These are phyloP conservation scores for Diphasiastrum complanatum DNA, from an alignment of 83 land plant genomes.

Conservation along the genomic window DNA sequence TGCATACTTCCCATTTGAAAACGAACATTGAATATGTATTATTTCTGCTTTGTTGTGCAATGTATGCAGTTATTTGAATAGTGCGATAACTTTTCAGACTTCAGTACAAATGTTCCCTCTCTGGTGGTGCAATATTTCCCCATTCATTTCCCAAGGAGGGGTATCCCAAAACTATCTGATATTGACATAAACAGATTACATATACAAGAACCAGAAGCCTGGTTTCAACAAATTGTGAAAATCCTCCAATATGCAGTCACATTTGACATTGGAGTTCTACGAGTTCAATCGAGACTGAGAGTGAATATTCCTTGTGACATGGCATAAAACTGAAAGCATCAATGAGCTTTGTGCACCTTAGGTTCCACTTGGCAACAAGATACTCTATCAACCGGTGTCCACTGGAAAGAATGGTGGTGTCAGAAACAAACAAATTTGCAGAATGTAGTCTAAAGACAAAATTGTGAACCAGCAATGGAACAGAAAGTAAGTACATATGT, in stretches of 20 bases:
- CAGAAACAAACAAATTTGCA: background rate
- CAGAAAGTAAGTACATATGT: too few relatives aligned
- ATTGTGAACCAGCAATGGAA: background rate
- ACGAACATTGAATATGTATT: too few relatives aligned
- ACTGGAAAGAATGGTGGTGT: constrained; percentile 35
- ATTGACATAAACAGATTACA: too few relatives aligned
- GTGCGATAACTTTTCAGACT: too few relatives aligned
- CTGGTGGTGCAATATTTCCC: too few relatives aligned
- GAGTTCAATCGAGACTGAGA: constrained; percentile 51
- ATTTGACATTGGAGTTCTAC: constrained; percentile 36
- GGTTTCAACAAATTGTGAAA: background rate
- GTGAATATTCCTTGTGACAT: constrained; percentile 32
- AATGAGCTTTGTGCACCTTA: constrained; percentile 58
- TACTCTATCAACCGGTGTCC: constrained; percentile 83
- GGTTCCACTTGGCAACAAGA: constrained; percentile 82
- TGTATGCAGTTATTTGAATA: too few relatives aligned
- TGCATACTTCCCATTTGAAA: too few relatives aligned
- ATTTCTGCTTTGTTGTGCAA: too few relatives aligned
- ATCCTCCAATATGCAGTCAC: background rate
- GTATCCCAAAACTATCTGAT: too few relatives aligned
- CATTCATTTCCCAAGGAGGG: too few relatives aligned
- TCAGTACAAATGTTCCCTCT: too few relatives aligned
- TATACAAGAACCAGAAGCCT: background rate
- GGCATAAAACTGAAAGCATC: constrained; percentile 72
- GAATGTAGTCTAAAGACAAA: background rate